Base-by-base conservation (phyloP, 345 rosid genomes). In the Chamaenerion angustifolium region DNA sequence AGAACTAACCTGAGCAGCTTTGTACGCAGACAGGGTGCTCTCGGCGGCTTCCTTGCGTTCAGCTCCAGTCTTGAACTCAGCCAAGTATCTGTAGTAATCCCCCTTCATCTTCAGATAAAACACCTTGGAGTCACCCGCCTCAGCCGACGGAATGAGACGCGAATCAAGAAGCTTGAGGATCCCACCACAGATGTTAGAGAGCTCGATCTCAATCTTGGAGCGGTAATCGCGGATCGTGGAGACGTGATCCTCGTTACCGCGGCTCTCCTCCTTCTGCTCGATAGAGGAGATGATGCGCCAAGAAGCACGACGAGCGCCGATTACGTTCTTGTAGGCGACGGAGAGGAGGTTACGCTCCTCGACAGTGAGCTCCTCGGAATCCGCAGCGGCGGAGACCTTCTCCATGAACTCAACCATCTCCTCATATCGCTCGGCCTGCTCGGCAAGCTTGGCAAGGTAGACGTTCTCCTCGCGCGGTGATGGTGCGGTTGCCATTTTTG, bases 371-470 rank as follows among this genome's bases (percentile, higher is more conserved):
- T 82, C 95, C 37, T 78, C 93, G 52, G 62, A 56, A 12, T 72
- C 79, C 2, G 52, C 72, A 21, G 84, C 43, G 48, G 74, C 68
- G 1, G 88, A 71, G 48, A 86, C 88, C 56, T 80, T 80, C 66
- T 86, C 93, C 93, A 80, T 86, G 72, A 69, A 86, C 63, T 80
- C 86, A 7, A 86, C 95, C 95, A 86, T 86, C 56, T 86, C 95
- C 67, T 86, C 89, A 64, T 86, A 83, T 15, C 93, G 89, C 70
- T 87, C 90, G 16, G 94, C 96, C 60, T 83, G 96, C 67, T 87
- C 90, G 13, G 96, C 87, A 15, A 87, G 94, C 68, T 87, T 87
- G 11, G 90, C 88, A 89, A 87, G 72, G 82, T 83, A 88, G 0
- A 88, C 90, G 50, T 47, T 58, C 43, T 88, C 88, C 47, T 88